Percentiles rank a stretch among this genome's conserved stretches.
phyloP scores from a whole-genome alignment of 2,329 filamentous ascomycete species.

The Ophiostoma australiae region DNA sequence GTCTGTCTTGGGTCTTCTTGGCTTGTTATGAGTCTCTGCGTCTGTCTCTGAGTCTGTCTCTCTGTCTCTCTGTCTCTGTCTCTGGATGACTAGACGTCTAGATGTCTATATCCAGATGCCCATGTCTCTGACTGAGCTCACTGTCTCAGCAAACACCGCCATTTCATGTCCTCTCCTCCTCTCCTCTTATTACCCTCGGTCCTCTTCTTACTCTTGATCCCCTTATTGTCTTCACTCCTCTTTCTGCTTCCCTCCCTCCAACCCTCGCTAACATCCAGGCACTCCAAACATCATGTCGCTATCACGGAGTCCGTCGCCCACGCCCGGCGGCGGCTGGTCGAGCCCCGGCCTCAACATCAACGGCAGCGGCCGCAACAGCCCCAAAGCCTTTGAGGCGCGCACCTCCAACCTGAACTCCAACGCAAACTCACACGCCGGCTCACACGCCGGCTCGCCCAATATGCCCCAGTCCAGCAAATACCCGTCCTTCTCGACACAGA shows the following conservation, averaged over 20 bases:
- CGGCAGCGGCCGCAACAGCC: constrained; percentile 39
- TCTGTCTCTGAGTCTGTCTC: background rate
- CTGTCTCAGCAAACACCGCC: background rate
- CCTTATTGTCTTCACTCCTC: background rate
- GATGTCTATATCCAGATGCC: too few species aligned
- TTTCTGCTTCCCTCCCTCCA: background rate
- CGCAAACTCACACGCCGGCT: constrained; percentile 47
- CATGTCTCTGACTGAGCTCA: too few species aligned
- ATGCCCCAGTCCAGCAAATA: constrained; percentile 64
- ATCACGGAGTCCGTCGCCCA: constrained; percentile 81
- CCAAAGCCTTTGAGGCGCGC: constrained; percentile 42
- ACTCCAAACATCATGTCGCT: constrained; percentile 69
- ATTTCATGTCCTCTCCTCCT: background rate
- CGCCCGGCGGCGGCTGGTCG: constrained; percentile 80
- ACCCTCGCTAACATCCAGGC: constrained; percentile 35
- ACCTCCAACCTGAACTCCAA: too few species aligned
- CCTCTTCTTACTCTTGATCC: background rate
- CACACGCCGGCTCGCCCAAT: constrained; percentile 41
- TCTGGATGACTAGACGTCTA: too few species aligned
- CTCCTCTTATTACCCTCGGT: background rate
- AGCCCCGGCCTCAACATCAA: constrained; percentile 36
- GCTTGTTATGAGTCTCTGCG: too few species aligned
- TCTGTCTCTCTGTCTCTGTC: background rate
- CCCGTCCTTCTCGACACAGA: constrained; percentile 72
- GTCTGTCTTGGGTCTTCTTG: constrained; percentile 26